phyloP scores from a whole-genome alignment of 306 rosid species.

The Oxytropis ochrocephala region DNA sequence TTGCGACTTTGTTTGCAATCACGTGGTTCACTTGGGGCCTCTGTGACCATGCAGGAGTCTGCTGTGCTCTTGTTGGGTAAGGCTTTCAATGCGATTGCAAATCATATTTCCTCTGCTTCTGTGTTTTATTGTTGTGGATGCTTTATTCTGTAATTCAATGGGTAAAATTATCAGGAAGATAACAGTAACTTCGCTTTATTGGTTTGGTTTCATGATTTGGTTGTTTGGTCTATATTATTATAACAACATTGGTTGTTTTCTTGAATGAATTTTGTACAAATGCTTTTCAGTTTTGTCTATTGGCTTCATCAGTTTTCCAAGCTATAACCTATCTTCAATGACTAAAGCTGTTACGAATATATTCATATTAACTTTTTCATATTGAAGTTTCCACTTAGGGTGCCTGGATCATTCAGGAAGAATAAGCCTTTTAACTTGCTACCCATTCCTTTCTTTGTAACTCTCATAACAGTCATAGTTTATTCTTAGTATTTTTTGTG shows the following conservation, averaged over 20 bases:
- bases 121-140: neutral
- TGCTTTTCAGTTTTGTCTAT: neutral
- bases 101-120: neutral
- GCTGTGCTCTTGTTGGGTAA: slow-evolving; percentile 98
- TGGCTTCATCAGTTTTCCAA: neutral
- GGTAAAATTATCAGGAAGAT: neutral
- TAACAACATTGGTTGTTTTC: neutral
- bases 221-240: neutral
- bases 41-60: slow-evolving; percentile 93
- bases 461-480: neutral
- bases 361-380: neutral
- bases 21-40: slow-evolving; percentile 51
- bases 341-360: neutral
- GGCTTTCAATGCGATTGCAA: slow-evolving; percentile 15
- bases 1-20: slow-evolving; percentile 66
- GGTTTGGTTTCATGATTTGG: neutral
- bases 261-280: slow-evolving; percentile 1
- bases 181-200: neutral
- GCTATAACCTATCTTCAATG: neutral
- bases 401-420: neutral
- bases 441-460: neutral
- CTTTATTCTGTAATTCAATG: neutral
- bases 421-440: neutral
- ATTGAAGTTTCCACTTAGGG: neutral
- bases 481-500: neutral